Base-by-base conservation (phyloP, 139 green algal genomes). In the Raphidocelis subcapitata region DNA sequence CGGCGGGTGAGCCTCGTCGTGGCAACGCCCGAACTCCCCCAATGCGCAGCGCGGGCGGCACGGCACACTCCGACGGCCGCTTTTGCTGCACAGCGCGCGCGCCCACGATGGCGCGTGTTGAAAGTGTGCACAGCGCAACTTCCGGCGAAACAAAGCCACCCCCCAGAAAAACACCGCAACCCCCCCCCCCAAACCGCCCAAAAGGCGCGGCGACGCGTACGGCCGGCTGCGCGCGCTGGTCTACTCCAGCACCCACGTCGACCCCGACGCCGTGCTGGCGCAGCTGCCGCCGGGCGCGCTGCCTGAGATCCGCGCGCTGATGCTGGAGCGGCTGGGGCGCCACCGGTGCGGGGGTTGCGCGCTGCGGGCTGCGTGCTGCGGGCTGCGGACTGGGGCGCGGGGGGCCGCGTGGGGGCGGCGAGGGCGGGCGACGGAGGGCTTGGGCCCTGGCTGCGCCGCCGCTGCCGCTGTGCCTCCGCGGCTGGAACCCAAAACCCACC, bases 241-340 rank as follows among this genome's bases (percentile, higher is more conserved):
- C 28, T 86, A 84, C 62, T 79, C 67, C 15, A 91, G 83, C 4
- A 59, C 81, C 2, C 85, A 90, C 80, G 84, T 96, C 0, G 82
- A 93, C 73, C 86, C 83, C 24, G 57, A 89, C 12, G 81, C 82
- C 21, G 78, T 95, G 49, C 82, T 97, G 61, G 76, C 71, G 16
- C 77, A 91, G 56, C 67, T 94, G 67, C 90, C 90, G 2, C 28
- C 71, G 44, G 82, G 79, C 21, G 44, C 71, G 64, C 79, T 96
- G 46, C 80, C 87, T 18, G 88, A 95, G 67, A 85, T 95, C 55
- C 81, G 87, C 3, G 92, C 92, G 3, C 75, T 94, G 23, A 86
- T 97, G 81, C 79, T 95, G 47, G 88, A 94, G 78, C 85, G 83
- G 1, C 65, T 96, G 55, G 85, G 86, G 10, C 78, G 80, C 26